phyloP scores from a whole-genome alignment of 192 early-diverging fungal species.

The Dimargaris verticillata region DNA sequence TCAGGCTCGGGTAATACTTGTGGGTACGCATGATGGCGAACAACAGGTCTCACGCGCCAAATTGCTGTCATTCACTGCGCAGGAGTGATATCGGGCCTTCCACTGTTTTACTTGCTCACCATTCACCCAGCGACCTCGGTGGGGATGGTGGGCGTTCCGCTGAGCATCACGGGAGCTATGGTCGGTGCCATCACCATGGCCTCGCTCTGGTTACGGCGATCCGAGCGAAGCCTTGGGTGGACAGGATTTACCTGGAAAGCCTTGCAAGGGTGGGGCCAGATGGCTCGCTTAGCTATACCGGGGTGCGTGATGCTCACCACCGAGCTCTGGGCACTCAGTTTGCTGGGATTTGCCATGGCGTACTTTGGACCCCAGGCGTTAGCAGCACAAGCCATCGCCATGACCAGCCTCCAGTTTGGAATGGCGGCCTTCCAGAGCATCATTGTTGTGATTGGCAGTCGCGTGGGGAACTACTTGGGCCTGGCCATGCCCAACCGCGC shows the following conservation, averaged over 20 bases:
- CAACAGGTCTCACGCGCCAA: background rate
- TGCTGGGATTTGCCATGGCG: conserved; percentile 44
- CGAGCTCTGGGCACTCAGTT: conserved; percentile 57
- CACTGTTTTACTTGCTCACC: conserved; percentile 57
- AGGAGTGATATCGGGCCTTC: conserved; percentile 40
- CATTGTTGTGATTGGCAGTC: conserved; percentile 48
- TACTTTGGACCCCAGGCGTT: conserved; percentile 44
- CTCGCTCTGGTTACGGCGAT: conserved; percentile 29
- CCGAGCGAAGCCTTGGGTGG: conserved; percentile 42
- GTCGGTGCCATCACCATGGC: conserved; percentile 28
- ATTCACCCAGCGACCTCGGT: conserved; percentile 33
- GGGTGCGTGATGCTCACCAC: conserved; percentile 57
- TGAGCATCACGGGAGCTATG: conserved; percentile 25
- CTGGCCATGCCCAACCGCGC: conserved; percentile 27
- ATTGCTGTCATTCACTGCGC: conserved; percentile 37
- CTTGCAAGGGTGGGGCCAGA: conserved; percentile 34
- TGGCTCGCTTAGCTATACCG: conserved; percentile 46
- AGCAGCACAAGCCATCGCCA: conserved; percentile 53
- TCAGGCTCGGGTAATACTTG: too few relatives aligned
- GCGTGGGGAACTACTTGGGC: conserved; percentile 49
- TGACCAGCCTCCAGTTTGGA: conserved; percentile 37
- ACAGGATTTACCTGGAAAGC: conserved; percentile 52
- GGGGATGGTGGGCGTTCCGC: conserved; percentile 58
- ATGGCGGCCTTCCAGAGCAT: conserved; percentile 59
- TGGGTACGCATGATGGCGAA: too few relatives aligned